phyloP scores from a whole-genome alignment of 2,329 filamentous ascomycete genomes.

The Penicillium sp. region DNA sequence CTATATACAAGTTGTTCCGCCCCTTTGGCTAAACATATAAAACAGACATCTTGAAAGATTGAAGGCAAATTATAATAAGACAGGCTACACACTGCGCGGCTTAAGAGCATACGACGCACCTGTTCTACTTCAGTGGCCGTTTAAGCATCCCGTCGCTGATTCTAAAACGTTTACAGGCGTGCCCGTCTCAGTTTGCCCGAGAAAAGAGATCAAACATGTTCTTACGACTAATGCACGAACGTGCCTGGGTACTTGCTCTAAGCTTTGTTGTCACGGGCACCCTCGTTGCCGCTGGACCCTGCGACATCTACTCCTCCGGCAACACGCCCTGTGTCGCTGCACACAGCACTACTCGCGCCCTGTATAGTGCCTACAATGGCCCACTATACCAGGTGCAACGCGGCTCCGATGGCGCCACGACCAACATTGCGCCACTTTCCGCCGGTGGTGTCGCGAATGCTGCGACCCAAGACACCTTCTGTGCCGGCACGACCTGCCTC shows the following conservation, averaged over 20 bases:
- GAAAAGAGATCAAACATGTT: conserved; percentile 34
- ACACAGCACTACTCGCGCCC: conserved; percentile 63
- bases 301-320: conserved; percentile 60
- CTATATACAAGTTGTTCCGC: no score
- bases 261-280: conserved; percentile 37
- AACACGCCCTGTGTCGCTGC: conserved; percentile 62
- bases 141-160: background rate
- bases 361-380: conserved; percentile 56
- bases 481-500: conserved; percentile 59
- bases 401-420: conserved; percentile 50
- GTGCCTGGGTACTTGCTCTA: conserved; percentile 28
- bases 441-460: conserved; percentile 64
- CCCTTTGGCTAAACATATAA: background rate
- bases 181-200: no score
- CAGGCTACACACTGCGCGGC: background rate
- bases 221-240: conserved; percentile 28
- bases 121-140: background rate
- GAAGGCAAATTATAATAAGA: background rate
- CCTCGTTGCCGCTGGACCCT: conserved; percentile 55
- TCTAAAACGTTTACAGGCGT: background rate
- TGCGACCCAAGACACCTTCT: conserved; percentile 61
- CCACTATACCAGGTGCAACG: conserved; percentile 61
- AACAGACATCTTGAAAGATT: background rate
- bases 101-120: no score
- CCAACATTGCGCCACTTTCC: conserved; percentile 51